phyloP scores from a whole-genome alignment of 441 rosid genomes.

The Syzygium malaccense region DNA sequence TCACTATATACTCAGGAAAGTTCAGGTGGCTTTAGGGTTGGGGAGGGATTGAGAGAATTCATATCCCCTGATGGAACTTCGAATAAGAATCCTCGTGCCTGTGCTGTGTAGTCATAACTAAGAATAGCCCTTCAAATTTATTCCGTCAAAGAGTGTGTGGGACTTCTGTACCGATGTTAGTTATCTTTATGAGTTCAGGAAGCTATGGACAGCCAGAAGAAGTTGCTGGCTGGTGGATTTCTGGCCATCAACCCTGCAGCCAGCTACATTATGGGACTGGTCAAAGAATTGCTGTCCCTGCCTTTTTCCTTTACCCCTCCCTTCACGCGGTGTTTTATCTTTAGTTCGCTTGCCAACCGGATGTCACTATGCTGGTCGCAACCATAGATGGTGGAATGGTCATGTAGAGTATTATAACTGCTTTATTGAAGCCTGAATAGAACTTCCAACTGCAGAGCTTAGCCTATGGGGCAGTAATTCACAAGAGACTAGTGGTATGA shows the following conservation, averaged over 20 bases:
- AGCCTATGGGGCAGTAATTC: not conserved
- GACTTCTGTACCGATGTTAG: not conserved
- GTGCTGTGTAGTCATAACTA: not conserved
- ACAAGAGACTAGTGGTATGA: not conserved
- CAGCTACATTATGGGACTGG: slow-evolving; percentile 90
- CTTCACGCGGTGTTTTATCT: not conserved
- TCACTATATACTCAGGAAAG: not conserved
- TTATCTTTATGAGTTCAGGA: slow-evolving; percentile 32
- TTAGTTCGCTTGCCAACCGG: not conserved
- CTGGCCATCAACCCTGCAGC: slow-evolving; percentile 87
- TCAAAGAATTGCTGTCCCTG: not conserved
- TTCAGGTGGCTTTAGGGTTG: not conserved
- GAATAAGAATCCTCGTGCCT: not conserved
- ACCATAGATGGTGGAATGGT: not conserved
- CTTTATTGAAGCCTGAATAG: not conserved
- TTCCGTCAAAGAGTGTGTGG: not conserved
- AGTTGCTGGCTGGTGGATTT: slow-evolving; percentile 97
- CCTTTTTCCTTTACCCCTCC: not conserved
- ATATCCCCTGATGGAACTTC: not conserved
- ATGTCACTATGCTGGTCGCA: not conserved
- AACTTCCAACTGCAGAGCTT: not conserved
- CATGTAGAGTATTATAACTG: not conserved
- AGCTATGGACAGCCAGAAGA: slow-evolving; percentile 92
- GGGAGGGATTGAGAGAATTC: not conserved
- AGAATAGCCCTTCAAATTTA: not conserved